A percentile compares a stretch with the other conserved stretches of the same genome.
Conservation (phyloP, 208 protist genomes). For the Trypanosomatidae sp. region DNA sequence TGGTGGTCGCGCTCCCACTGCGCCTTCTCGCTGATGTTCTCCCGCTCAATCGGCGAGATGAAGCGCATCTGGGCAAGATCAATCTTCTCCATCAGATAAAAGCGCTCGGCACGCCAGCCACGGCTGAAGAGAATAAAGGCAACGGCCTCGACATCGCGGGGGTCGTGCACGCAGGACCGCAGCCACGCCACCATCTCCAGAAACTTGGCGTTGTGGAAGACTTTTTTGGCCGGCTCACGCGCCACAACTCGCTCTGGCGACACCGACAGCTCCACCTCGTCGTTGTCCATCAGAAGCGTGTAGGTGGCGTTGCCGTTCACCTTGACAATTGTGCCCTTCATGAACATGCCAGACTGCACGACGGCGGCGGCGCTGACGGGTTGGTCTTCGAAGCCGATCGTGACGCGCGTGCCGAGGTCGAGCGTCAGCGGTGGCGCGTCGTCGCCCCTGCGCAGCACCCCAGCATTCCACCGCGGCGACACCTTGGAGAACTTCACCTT, state of each 20-base stretch:
- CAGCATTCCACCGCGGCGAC: not conserved
- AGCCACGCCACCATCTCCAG: constrained; percentile 77
- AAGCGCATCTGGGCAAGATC: constrained; percentile 59
- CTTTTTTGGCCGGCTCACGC: constrained; percentile 47
- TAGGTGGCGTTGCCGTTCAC: constrained; percentile 84
- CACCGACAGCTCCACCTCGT: constrained; percentile 73
- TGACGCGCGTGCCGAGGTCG: constrained; percentile 37
- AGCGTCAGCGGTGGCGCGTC: constrained; percentile 29
- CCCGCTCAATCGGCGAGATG: constrained; percentile 38
- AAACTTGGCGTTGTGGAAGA: constrained; percentile 57
- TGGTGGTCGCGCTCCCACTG: constrained; percentile 68
- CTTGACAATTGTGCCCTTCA: constrained; percentile 68
- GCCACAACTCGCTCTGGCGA: constrained; percentile 55
- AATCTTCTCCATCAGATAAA: constrained; percentile 76
- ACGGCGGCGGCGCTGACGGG: constrained; percentile 1
- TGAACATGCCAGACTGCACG: constrained; percentile 34
- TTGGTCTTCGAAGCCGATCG: constrained; percentile 25
- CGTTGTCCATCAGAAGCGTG: constrained; percentile 78
- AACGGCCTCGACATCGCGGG: constrained; percentile 57
- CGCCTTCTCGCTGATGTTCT: constrained; percentile 50
- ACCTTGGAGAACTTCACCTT: constrained; percentile 29
- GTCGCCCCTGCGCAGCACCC: constrained; percentile 1
- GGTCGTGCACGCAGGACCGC: constrained; percentile 54
- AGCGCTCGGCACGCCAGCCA: constrained; percentile 74
- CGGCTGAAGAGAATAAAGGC: constrained; percentile 76